A percentile compares a stretch with the other conserved stretches of the same genome.
Conservation (phyloP, 495 filamentous ascomycete species). For the Aspergillus baeticus region DNA sequence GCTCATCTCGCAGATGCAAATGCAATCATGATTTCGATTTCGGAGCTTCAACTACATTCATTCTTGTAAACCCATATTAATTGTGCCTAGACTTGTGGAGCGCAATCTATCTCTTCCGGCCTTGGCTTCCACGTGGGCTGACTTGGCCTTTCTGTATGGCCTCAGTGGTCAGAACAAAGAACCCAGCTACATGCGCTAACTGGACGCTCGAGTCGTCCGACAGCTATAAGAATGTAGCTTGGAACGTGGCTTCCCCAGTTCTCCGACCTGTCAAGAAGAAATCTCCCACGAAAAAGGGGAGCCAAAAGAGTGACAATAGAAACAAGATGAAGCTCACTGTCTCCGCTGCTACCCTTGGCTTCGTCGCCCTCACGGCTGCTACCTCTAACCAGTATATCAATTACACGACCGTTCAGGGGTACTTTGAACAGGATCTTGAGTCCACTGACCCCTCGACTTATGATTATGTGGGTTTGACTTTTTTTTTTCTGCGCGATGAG, state of each 20-base stretch:
- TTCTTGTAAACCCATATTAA: background rate
- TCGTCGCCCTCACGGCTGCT: slow-evolving; percentile 18
- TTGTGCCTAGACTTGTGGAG: too few species aligned
- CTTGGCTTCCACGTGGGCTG: slow-evolving; percentile 11
- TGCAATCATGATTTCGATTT: slow-evolving; percentile 1
- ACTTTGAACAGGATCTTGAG: slow-evolving; percentile 68
- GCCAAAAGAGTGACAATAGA: background rate
- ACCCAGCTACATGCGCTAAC: too few species aligned
- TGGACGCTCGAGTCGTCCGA: too few species aligned
- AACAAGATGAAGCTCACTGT: slow-evolving; percentile 30
- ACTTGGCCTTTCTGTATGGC: background rate
- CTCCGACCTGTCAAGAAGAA: too few species aligned
- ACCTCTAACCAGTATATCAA: slow-evolving; percentile 36
- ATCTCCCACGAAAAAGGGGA: background rate
- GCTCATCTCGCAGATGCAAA: background rate
- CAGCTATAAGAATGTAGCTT: too few species aligned
- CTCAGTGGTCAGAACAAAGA: too few species aligned
- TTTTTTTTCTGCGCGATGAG: background rate
- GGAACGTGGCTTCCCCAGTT: too few species aligned
- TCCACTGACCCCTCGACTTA: slow-evolving; percentile 61
- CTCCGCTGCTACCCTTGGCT: slow-evolving; percentile 17
- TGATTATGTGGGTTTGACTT: slow-evolving; percentile 62
- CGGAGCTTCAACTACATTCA: background rate
- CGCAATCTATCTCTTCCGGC: background rate
- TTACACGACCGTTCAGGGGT: slow-evolving; percentile 65